Base-by-base conservation (phyloP, 441 rosid genomes). In the Sinapis alba region DNA sequence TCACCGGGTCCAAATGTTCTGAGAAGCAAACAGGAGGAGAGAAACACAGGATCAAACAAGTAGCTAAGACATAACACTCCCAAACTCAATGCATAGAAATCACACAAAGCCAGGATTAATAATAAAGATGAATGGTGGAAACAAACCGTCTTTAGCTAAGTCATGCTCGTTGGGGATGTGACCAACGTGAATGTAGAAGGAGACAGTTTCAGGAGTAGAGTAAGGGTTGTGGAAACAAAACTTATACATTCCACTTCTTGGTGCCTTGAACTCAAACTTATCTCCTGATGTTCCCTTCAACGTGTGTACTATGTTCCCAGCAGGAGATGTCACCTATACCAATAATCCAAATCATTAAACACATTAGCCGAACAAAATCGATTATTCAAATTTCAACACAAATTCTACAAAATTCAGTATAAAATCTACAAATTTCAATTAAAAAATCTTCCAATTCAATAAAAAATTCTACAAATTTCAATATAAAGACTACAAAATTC, bases 161-260 rank as follows among this genome's bases (percentile, higher is more conserved):
- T 85, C 89, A 57, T 87, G 90, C 82, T 90, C 92, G 28, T 84
- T 96, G 34, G 96, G 98, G 68, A 96, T 93, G 75, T 91, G 99
- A 18, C 98, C 97, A 34, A 89, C 91, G 61, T 93, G 99, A 73
- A 96, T 93, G 62, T 93, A 81, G 77, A 96, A 96, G 19, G 99
- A 89, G 43, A 93, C 98, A 1, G 91, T 87, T 77, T 96, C 96
- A 50, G 98, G 97, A 19, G 97, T 83, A 3, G 92, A 79, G 57
- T 84, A 71, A 13, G 97, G 94, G 75, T 96, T 93, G 82, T 86
- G 97, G 68, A 96, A 96, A 81, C 99, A 93, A 69, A 96, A 93
- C 67, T 89, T 88, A 83, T 89, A 91, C 90, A 90, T 23, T 23
- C 26, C 26, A 23, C 26, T 23, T 23, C 26, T 23, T 23, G 26